Evolutionary conservation across 2,329 filamentous ascomycete species (phyloP).

Genomic region (Neonectria ditissima): DNA sequence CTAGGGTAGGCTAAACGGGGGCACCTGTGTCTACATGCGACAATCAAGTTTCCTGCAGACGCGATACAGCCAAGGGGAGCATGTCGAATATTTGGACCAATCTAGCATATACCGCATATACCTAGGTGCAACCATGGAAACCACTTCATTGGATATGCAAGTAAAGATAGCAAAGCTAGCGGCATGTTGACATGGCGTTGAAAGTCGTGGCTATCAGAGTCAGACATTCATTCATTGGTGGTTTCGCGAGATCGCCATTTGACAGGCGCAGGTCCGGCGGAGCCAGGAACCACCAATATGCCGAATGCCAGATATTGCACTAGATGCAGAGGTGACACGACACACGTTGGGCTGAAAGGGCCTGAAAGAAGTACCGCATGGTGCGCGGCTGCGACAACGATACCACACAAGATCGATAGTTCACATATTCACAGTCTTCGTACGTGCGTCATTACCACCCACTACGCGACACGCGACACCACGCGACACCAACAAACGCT

Average conservation of each 20-base stretch:
- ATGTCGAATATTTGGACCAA: not conserved
- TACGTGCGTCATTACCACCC: slow-evolving; percentile 10
- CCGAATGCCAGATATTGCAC: not conserved
- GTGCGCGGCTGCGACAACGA: slow-evolving; percentile 10
- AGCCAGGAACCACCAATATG: not conserved
- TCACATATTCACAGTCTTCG: not conserved
- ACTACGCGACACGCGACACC: slow-evolving; percentile 4
- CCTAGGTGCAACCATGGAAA: not conserved
- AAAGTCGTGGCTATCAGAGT: not conserved
- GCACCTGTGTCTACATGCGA: not conserved
- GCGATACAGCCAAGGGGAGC: too few relatives aligned
- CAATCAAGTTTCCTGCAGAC: not conserved
- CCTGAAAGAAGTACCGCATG: slow-evolving; percentile 4
- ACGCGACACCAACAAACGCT: not conserved
- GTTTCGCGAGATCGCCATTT: slow-evolving; percentile 15
- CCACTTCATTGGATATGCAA: not conserved
- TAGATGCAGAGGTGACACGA: not conserved
- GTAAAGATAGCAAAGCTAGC: not conserved
- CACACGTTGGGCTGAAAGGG: not conserved
- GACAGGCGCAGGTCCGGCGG: slow-evolving; percentile 17
- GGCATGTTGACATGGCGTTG: not conserved
- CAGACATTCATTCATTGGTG: not conserved
- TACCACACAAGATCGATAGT: slow-evolving; percentile 13
- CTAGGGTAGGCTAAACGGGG: too few relatives aligned
- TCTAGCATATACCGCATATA: too few relatives aligned